Evolutionary conservation across 176 grass and related monocot species (phyloP), one percentile per base, ranked within the genome.

Genomic region (Paspalum vaginatum): DNA sequence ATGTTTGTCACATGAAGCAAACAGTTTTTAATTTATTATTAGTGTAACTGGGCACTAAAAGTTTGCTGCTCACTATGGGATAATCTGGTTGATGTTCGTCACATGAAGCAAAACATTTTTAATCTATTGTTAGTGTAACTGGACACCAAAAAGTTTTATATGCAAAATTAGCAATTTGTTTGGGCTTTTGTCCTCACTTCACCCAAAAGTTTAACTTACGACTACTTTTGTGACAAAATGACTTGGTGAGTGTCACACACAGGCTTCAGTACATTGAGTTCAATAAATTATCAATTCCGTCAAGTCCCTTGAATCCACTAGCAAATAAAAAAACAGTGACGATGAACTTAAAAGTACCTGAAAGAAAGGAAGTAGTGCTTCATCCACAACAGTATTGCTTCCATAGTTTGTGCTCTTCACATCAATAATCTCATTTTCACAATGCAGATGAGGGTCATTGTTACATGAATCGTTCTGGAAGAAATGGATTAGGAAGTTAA

Each of bases 331-430:
- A 76, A 64, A 26, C 57, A 27, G 56, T 70, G 79, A 45, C 17
- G 38, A 59, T 64, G 41, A 82, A 85, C 81, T 65, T 64, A n/a
- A 61, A 83, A 75, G 85, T 83, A 93, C 96, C 96, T 99, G 96
- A 86, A 99, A 99, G 72, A 99, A 99, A 72, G 96, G 96, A 86
- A 99, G 96, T 45, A 99, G 77, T 59, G 96, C 92, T 84, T 95
- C 96, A 58, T 91, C 92, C 32, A 79, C 88, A 70, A 99, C 84
- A 76, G 75, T 67, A 67, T 86, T 74, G 63, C 86, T 86, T 71
- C 49, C 81, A 67, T 62, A 91, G 37, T 38, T 86, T 79, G 72
- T 89, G 47, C 57, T 86, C n/a, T 82, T 79, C 14, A 47, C 79
- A 51, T 53, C 55, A 70, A 61, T 38, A 52, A 77, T 86, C 68